These are phyloP conservation scores for Hypseocharis bilobata DNA, from an alignment of 441 rosid genomes.

Conservation along the genomic window DNA sequence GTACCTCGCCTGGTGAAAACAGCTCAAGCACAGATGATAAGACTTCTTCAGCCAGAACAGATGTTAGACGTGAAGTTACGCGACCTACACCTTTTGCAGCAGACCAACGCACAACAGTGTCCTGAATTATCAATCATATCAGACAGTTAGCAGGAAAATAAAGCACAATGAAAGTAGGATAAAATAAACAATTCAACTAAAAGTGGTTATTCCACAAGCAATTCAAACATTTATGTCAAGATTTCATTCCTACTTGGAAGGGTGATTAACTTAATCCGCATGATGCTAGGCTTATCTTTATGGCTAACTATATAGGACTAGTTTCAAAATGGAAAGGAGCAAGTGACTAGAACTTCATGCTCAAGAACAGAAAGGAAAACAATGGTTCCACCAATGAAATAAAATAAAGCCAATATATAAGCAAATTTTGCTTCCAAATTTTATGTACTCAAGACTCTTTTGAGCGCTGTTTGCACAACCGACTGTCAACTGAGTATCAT, in stretches of 20 bases:
- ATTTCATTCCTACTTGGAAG: neutral
- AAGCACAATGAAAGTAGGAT: neutral
- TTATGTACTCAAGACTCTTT: neutral
- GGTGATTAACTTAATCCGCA: neutral
- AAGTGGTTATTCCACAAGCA: neutral
- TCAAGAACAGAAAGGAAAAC: neutral
- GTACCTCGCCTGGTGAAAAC: conserved; percentile 85
- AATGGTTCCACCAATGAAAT: neutral
- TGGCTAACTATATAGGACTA: neutral
- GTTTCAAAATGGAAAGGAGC: neutral
- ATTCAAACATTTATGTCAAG: neutral
- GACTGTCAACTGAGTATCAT: neutral
- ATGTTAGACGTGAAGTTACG: conserved; percentile 71
- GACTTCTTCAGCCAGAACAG: conserved; percentile 72
- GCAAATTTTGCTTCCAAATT: neutral
- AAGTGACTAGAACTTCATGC: neutral
- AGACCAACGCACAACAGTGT: conserved; percentile 97
- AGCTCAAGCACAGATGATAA: conserved; percentile 74
- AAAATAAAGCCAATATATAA: neutral
- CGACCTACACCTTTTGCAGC: conserved; percentile 97
- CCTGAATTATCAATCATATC: conserved; percentile 38
- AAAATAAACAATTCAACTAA: neutral
- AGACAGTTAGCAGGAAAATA: conserved; percentile 4
- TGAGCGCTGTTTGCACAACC: neutral
- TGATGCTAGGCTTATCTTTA: conserved; percentile 1